Percentiles rank a stretch among this genome's conserved stretches.
Conservation (phyloP, 257 asterid species). For the Anisodus acutangulus region DNA sequence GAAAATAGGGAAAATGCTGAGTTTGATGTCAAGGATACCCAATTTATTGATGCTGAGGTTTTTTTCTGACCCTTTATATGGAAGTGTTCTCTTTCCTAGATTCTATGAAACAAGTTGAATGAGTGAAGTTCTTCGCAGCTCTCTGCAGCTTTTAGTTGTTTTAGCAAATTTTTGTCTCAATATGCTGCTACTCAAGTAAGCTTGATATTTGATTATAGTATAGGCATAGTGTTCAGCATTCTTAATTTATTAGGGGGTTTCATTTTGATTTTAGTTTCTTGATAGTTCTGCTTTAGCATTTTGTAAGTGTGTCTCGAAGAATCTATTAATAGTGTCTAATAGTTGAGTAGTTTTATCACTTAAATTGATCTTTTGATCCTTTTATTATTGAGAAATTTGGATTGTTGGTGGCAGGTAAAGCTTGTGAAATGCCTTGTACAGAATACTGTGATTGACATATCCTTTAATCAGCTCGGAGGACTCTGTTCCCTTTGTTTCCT, state of each 20-base stretch:
- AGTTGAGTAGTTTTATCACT: background rate
- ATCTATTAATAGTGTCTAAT: background rate
- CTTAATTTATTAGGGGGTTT: background rate
- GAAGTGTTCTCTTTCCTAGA: background rate
- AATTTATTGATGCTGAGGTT: slow-evolving; percentile 81
- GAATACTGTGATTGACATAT: slow-evolving; percentile 67
- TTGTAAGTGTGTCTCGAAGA: background rate
- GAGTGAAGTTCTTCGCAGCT: background rate
- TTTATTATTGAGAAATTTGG: slow-evolving; percentile 2
- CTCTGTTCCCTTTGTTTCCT: slow-evolving; percentile 75
- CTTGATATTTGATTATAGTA: background rate
- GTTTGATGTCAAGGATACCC: slow-evolving; percentile 66
- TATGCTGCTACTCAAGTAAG: background rate
- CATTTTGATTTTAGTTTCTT: background rate
- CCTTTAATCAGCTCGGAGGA: slow-evolving; percentile 79
- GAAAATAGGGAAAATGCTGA: slow-evolving; percentile 62
- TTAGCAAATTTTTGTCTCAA: background rate
- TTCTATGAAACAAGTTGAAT: slow-evolving; percentile 1
- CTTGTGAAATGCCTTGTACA: slow-evolving; percentile 72
- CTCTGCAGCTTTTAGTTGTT: background rate
- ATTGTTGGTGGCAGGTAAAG: slow-evolving; percentile 58
- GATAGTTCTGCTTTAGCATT: background rate
- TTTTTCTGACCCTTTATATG: background rate
- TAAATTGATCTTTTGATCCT: background rate
- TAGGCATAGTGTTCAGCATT: background rate